Conservation (phyloP, 2,329 filamentous ascomycete species). For the Fusarium tjaetaba region DNA sequence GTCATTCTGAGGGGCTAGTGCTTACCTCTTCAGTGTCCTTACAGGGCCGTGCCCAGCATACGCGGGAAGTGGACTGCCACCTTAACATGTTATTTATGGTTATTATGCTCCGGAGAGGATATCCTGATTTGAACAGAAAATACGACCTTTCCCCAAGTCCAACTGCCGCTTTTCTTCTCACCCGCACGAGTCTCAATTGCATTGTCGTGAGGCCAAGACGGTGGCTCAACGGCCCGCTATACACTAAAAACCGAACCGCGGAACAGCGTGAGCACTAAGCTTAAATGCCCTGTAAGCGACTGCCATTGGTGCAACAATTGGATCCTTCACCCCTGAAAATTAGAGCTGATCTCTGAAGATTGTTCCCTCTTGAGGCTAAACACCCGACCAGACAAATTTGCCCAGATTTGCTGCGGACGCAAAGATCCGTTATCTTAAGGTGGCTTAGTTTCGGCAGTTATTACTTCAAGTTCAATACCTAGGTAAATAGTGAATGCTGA, state of each 20-base stretch:
- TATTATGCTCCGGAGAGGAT: neutral
- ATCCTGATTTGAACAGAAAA: neutral
- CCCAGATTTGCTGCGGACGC: neutral
- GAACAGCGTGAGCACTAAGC: constrained; percentile 4
- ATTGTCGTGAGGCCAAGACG: neutral
- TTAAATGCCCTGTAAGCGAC: neutral
- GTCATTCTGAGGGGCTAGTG: constrained; percentile 9
- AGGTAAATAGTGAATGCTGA: neutral
- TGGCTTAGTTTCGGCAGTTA: neutral
- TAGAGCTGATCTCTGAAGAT: neutral
- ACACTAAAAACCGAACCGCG: neutral
- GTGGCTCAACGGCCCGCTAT: neutral
- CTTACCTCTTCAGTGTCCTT: neutral
- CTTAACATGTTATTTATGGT: neutral
- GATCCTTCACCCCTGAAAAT: constrained; percentile 1
- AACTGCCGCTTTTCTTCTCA: neutral
- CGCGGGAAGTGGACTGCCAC: neutral
- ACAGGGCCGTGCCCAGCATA: neutral
- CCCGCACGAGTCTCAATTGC: neutral
- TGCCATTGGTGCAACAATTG: neutral
- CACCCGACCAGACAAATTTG: neutral
- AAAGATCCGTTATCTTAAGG: neutral
- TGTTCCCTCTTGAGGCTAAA: neutral
- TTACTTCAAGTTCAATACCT: neutral
- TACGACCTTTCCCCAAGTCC: neutral